Base-by-base conservation (phyloP, 2,329 filamentous ascomycete species). In the Thermothelomyces thermophilus region DNA sequence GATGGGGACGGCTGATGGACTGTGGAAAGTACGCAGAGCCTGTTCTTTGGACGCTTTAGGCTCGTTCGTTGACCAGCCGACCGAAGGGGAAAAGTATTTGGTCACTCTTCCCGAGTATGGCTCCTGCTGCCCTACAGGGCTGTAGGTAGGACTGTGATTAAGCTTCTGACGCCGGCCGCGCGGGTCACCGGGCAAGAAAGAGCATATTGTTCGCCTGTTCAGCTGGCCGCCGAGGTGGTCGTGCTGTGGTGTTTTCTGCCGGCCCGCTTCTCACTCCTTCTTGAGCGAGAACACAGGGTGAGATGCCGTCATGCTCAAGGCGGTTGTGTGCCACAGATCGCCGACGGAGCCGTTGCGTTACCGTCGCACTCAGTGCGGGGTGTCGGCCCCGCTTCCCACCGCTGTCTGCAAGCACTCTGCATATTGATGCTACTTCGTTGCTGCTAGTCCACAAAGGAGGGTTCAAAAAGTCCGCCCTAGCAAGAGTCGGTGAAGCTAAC, bases 341-440 rank as follows among this genome's bases (percentile, higher is more conserved):
- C 42, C 19, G 35, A 28, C 31, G 19, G 17, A 26, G 22, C 42
- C 28, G 33, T 20, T 46, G 34, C 26, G 44, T 30, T 19, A 39
- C 43, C 13, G 34, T 46, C 34, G 44, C 28, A 46, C 11, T 40
- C 26, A 24, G 44, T 31, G 44, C 26, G 44, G 44, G 44, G 44
- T 39, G 22, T 9, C 17, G 7, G 35, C 22, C 44, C 36, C 44
- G 24, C 34, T 16, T 39, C 16, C 24, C 43, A 19, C 41, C 9
- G 13, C 24, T 41, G n/a, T 30, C 41, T 54, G 52, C 53, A 52
- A 55, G 50, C 24, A 48, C 50, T 49, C 14, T 50, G 53, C 53
- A 52, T 43, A 48, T 42, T 6, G 9, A 26, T 42, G 41, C 20
- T 33, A 42, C 26, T 42, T 8, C 8, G 41, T 9, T 28, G 13